Evolutionary conservation across 169 alveolate genomes (phyloP).

Genomic region (Neospora caninum): DNA sequence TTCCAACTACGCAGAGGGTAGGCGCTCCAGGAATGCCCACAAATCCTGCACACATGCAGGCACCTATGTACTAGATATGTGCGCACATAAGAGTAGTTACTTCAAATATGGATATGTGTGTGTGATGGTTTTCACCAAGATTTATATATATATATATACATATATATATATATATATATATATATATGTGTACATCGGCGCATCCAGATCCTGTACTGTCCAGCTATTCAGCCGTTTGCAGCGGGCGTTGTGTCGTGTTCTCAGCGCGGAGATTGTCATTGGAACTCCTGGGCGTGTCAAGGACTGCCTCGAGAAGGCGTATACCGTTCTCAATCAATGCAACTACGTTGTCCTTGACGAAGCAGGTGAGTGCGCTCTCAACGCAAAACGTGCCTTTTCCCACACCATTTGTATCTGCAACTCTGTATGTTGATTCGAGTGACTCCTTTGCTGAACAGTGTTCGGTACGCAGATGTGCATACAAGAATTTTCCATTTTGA

Average conservation of each 20-base stretch:
- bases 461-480: too few species aligned
- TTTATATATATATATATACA: neutral
- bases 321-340: slow-evolving; percentile 92
- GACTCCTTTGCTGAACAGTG: too few species aligned
- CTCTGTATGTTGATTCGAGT: too few species aligned
- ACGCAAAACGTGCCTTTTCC: neutral
- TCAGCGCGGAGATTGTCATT: slow-evolving; percentile 91
- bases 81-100: too few species aligned
- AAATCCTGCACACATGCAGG: neutral
- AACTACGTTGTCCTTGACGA: slow-evolving; percentile 96
- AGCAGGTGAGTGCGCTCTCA: slow-evolving; percentile 87
- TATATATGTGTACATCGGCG: neutral
- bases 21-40: neutral
- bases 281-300: slow-evolving; percentile 99
- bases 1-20: slow-evolving; percentile 92
- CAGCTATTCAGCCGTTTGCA: neutral
- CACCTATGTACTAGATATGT: too few species aligned
- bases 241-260: neutral
- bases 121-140: too few species aligned
- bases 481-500: too few species aligned
- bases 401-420: too few species aligned
- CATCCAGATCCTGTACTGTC: neutral
- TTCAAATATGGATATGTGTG: too few species aligned
- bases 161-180: neutral
- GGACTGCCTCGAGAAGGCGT: slow-evolving; percentile 92